phyloP scores from a whole-genome alignment of 2,329 filamentous ascomycete species.

The Graphiopsis chlorocephala region DNA sequence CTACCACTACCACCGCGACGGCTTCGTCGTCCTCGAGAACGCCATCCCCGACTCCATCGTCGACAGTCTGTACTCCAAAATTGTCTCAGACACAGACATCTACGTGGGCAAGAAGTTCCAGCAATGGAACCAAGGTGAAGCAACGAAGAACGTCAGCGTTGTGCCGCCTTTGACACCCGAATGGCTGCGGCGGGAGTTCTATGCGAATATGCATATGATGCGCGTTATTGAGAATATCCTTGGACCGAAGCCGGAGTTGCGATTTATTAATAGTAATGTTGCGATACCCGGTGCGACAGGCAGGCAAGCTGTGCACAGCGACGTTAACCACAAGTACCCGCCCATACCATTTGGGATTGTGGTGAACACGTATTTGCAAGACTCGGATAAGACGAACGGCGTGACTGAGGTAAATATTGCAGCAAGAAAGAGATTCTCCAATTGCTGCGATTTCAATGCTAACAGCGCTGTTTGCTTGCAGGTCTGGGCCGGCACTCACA shows the following conservation, averaged over 20 bases:
- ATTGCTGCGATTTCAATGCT: neutral
- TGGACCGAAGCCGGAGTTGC: constrained; percentile 32
- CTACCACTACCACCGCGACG: constrained; percentile 30
- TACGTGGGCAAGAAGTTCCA: constrained; percentile 18
- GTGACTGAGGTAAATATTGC: constrained; percentile 43
- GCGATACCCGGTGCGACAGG: constrained; percentile 27
- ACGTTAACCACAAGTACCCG: constrained; percentile 36
- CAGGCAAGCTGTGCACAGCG: constrained; percentile 35
- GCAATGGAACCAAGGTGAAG: constrained; percentile 24
- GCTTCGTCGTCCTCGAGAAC: constrained; percentile 35
- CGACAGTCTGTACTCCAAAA: constrained; percentile 21
- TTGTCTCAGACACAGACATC: constrained; percentile 20
- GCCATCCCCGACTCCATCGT: constrained; percentile 24
- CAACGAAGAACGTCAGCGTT: constrained; percentile 22
- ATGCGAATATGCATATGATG: constrained; percentile 23
- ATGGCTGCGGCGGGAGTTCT: constrained; percentile 23
- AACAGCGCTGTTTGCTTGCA: neutral
- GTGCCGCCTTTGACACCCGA: constrained; percentile 20
- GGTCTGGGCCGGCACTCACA: constrained; percentile 49
- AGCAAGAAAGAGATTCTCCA: neutral
- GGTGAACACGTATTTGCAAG: constrained; percentile 48
- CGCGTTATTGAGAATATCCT: constrained; percentile 25
- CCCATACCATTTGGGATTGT: constrained; percentile 45
- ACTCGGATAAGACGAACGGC: constrained; percentile 46
- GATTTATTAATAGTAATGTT: constrained; percentile 37